These are phyloP conservation scores for Astrephomene gubernaculifera DNA, from an alignment of 139 green algal species.

Conservation along the genomic window DNA sequence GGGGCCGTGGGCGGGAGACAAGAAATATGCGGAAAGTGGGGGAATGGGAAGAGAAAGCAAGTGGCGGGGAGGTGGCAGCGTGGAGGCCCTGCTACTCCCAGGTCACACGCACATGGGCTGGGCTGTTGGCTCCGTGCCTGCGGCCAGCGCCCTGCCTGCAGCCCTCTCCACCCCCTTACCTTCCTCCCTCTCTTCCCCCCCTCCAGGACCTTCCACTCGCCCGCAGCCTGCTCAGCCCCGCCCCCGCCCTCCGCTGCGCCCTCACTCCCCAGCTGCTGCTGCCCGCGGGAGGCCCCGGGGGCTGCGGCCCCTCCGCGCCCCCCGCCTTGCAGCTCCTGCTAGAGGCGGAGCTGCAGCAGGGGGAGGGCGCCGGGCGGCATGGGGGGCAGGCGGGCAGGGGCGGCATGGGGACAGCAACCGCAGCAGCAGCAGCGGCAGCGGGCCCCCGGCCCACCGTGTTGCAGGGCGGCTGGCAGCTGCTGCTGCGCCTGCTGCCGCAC, in stretches of 20 bases:
- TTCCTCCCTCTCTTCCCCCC: background rate
- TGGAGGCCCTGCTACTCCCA: no score
- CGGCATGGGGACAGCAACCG: no score
- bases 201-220: conserved; percentile 21
- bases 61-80: no score
- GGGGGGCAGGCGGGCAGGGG: background rate
- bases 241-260: conserved; percentile 1
- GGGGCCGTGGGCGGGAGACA: no score
- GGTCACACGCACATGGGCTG: no score
- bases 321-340: background rate
- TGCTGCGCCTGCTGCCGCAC: conserved; percentile 15
- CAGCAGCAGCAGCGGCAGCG: no score
- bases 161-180: background rate
- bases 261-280: conserved; percentile 17
- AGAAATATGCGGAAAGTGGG: no score
- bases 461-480: conserved; percentile 9
- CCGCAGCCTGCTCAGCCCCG: background rate
- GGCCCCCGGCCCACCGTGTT: background rate
- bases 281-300: background rate
- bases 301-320: background rate
- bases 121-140: no score
- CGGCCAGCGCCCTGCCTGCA: background rate
- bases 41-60: no score
- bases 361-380: no score
- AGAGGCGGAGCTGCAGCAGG: background rate